Evolutionary conservation across 441 rosid species (phyloP).

Genomic region (Raphanus hybrid): DNA sequence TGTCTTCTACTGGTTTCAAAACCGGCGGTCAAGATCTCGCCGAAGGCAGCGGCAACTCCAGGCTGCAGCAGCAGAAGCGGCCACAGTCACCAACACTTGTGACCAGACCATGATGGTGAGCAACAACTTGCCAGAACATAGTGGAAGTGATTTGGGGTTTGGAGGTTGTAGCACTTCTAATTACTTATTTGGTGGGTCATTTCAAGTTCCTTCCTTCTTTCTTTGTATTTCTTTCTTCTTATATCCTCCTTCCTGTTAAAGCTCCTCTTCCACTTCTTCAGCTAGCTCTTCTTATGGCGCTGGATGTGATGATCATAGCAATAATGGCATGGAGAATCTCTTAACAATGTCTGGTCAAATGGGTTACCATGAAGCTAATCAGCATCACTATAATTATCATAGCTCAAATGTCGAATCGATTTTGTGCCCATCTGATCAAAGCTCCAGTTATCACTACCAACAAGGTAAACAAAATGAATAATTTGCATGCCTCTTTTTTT

Average conservation of each 20-base stretch:
- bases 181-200: slow-evolving; percentile 43
- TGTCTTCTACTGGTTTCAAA: slow-evolving; percentile 99
- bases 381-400: slow-evolving; percentile 41
- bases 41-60: slow-evolving; percentile 93
- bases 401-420: slow-evolving; percentile 55
- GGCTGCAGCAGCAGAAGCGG: slow-evolving; percentile 56
- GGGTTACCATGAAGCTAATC: slow-evolving; percentile 69
- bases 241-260: slow-evolving; percentile 41
- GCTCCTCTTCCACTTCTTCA: slow-evolving; percentile 50
- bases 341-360: slow-evolving; percentile 60
- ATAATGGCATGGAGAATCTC: slow-evolving; percentile 54
- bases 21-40: slow-evolving; percentile 94
- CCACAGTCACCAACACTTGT: slow-evolving; percentile 28
- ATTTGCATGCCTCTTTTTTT: slow-evolving; percentile 48
- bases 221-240: slow-evolving; percentile 37
- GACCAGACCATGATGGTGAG: slow-evolving; percentile 40
- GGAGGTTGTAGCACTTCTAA: slow-evolving; percentile 40
- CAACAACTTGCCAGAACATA: slow-evolving; percentile 33
- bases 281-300: slow-evolving; percentile 58
- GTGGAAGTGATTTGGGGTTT: slow-evolving; percentile 43
- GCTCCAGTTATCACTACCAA: slow-evolving; percentile 70
- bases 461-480: slow-evolving; percentile 52
- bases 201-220: slow-evolving; percentile 41
- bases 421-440: slow-evolving; percentile 59
- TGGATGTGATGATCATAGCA: slow-evolving; percentile 43